Evolutionary conservation across 108 stramenopile genomes (phyloP), one percentile per base, ranked within the genome.

Genomic region (Thalassiosira profunda): DNA sequence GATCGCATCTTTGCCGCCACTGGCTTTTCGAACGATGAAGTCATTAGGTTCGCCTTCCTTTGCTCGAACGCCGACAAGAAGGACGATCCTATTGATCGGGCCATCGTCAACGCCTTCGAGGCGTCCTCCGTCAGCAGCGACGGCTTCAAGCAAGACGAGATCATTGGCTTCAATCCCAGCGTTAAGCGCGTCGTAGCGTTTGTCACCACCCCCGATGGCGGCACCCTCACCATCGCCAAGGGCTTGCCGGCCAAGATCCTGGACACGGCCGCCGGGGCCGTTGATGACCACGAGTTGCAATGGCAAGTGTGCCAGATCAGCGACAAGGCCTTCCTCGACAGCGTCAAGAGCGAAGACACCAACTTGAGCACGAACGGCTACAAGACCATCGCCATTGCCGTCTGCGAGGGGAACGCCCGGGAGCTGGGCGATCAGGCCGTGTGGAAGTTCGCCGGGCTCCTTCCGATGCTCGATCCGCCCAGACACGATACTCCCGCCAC

Each of bases 401-500:
- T 84, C 7, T 82, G 76, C 31, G 56, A 76, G 17, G 85, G 84
- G 10, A 63, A 84, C 58, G 78, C 84, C 41, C 78, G 86, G 0
- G 69, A 80, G 35, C 45, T 71, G 12, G 76, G 70, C 8, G 75
- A 80, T 12, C 34, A 48, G 48, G 64, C 61, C 2, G 74, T 72
- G 14, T 87, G 86, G 82, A 59, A 80, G 40, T 88, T 95, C 79
- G 76, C 76, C 12, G 94, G 94, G n/a, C 70, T 95, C 6, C 58
- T 95, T 8, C 88, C 94, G 1, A 87, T 95, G 87, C 58, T 94
- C 8, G 92, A 94, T 65, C 92, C 92, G 2, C 92, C 92, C 12
- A 84, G 92, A 35, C 72, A 72, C 29, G 93, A 94, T 57, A 94
- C 93, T 56, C 65, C 70, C n/a, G 79, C 71, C 24, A 91, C 90